Percentiles rank a stretch among this genome's conserved stretches.
These are phyloP conservation scores for Ophiobolus disseminans DNA, from an alignment of 2,329 filamentous ascomycete genomes.

Conservation along the genomic window DNA sequence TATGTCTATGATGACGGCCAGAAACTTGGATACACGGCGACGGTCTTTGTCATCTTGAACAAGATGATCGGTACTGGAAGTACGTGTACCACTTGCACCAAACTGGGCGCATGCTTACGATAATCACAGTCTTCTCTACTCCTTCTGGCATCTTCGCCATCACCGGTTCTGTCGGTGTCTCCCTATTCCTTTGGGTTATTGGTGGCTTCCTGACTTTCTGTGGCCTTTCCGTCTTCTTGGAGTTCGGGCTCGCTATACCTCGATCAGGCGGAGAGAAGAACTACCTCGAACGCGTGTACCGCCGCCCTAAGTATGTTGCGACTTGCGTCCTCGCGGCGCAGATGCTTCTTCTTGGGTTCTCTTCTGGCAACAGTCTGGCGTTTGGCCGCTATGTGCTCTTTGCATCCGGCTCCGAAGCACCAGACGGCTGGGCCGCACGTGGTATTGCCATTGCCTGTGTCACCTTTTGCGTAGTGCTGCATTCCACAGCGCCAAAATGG, in stretches of 20 bases:
- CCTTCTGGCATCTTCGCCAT: conserved; percentile 64
- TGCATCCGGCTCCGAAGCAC: conserved; percentile 57
- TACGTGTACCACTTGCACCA: conserved; percentile 15
- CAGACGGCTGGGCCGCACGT: conserved; percentile 64
- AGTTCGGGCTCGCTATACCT: conserved; percentile 69
- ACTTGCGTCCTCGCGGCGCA: conserved; percentile 67
- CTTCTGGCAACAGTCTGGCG: conserved; percentile 64
- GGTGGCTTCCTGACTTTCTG: conserved; percentile 62
- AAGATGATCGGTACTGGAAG: conserved; percentile 41
- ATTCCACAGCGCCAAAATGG: conserved; percentile 62
- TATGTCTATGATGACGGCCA: conserved; percentile 42
- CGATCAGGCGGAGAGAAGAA: conserved; percentile 71
- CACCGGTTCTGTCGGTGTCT: conserved; percentile 62
- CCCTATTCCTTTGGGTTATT: conserved; percentile 62
- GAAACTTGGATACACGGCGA: conserved; percentile 43
- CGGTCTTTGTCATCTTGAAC: conserved; percentile 46
- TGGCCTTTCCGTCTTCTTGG: conserved; percentile 67
- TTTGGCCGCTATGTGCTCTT: conserved; percentile 66
- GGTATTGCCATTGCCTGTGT: conserved; percentile 57
- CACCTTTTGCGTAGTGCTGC: conserved; percentile 63
- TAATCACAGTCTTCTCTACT: conserved; percentile 58
- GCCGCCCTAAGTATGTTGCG: conserved; percentile 64
- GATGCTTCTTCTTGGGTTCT: conserved; percentile 68
- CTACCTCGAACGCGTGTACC: conserved; percentile 70
- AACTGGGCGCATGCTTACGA: conserved; percentile 14